phyloP scores from a whole-genome alignment of 306 rosid genomes.

The Prunus kanzakura region DNA sequence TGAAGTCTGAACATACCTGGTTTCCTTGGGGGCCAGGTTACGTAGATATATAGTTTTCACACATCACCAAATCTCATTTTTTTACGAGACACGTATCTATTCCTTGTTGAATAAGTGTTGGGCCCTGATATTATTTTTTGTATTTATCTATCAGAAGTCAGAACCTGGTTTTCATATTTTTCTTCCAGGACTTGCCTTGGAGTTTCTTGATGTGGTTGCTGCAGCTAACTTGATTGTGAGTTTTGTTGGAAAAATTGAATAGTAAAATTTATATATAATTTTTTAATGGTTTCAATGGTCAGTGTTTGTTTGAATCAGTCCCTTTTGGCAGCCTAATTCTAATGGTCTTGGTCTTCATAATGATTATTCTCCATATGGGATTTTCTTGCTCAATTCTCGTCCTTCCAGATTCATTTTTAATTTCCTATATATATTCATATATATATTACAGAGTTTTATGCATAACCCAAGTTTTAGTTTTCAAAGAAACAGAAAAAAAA shows the following conservation, averaged over 20 bases:
- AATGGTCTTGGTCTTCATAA: conserved; percentile 17
- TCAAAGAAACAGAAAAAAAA: not conserved
- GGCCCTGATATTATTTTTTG: not conserved
- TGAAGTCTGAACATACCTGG: not conserved
- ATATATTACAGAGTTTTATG: not conserved
- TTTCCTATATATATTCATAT: not conserved
- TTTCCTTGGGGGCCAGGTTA: not conserved
- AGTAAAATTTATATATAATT: not conserved
- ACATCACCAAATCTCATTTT: not conserved
- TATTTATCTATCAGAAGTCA: not conserved
- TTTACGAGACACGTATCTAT: not conserved
- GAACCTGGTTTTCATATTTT: not conserved
- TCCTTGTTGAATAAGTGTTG: not conserved
- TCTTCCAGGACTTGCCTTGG: not conserved
- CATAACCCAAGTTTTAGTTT: not conserved
- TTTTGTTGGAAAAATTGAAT: not conserved
- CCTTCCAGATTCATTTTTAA: no score
- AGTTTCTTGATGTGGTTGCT: not conserved
- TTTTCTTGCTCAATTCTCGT: conserved; percentile 19
- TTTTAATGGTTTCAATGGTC: not conserved
- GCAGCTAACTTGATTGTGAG: not conserved
- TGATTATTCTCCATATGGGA: not conserved
- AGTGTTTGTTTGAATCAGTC: conserved; percentile 31
- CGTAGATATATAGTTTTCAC: not conserved
- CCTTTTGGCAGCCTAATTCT: not conserved